Evolutionary conservation across 2,329 filamentous ascomycete species (phyloP), one percentile per base, ranked within the genome.

Genomic region (Rutstroemia sp.): DNA sequence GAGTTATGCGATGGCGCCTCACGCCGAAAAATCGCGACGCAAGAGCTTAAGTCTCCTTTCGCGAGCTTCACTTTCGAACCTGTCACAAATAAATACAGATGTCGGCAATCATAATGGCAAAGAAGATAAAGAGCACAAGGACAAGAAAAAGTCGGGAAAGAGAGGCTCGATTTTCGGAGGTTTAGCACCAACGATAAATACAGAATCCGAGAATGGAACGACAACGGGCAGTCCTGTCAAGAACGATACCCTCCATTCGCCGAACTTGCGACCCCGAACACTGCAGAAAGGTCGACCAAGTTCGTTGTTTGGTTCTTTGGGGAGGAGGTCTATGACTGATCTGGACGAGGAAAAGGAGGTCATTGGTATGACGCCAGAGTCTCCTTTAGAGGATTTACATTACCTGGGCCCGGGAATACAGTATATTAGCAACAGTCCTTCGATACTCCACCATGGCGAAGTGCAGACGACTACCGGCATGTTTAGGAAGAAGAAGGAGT

Each of bases 401-500:
- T 51, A 51, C 42, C 41, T 56, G 23, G 57, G 52, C 2, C 27
- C 54, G 10, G 38, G 56, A 9, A 45, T 60, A 14, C 58, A 59
- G 9, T 49, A 53, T 25, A 55, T 57, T n/a, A 52, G 49, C 5
- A 55, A 56, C 12, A 53, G 52, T n/a, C 61, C 59, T 27, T 71
- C 74, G 30, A 81, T 88, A 19, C 70, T 87, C 39, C 78, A 85
- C 60, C 81, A 87, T 71, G 86, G 85, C 39, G 85, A 87, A 66
- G 81, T 88, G 16, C 85, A 88, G 70, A 87, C 82, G 12, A 83
- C 82, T 49, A 84, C 80, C 56, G 80, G 81, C 58, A 81, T 88
- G 77, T 86, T 88, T 71, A 76, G 85, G 67, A 87, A 87, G 72
- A 87, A 85, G 72, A 85, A 79, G 70, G 85, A 88, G 68, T 89